A percentile compares a stretch with the other conserved stretches of the same genome.
Evolutionary conservation across 2,329 filamentous ascomycete species (phyloP).

Genomic region (Ceratocystiopsis minuta): DNA sequence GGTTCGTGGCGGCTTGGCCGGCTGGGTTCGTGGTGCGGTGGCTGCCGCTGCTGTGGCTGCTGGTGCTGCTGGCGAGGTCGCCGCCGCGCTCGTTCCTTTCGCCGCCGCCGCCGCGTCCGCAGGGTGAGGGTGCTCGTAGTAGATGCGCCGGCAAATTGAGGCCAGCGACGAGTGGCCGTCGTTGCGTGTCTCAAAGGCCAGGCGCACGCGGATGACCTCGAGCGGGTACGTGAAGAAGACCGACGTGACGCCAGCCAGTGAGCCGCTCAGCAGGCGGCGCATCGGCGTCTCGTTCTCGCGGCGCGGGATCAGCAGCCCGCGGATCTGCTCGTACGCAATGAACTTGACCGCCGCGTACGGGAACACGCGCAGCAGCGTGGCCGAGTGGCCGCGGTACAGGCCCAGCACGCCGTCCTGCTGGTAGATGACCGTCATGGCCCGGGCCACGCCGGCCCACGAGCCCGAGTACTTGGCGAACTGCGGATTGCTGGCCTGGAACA

Average conservation of each 20-base stretch:
- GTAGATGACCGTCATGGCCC: slow-evolving; percentile 73
- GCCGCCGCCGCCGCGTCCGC: slow-evolving; percentile 17
- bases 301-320: slow-evolving; percentile 54
- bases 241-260: slow-evolving; percentile 65
- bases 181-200: slow-evolving; percentile 83
- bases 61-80: slow-evolving; percentile 14
- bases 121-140: slow-evolving; percentile 48
- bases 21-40: slow-evolving; percentile 26
- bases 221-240: slow-evolving; percentile 95
- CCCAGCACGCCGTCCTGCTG: slow-evolving; percentile 53
- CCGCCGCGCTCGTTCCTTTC: no score
- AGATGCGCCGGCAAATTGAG: slow-evolving; percentile 74
- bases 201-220: slow-evolving; percentile 77
- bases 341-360: slow-evolving; percentile 98
- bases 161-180: slow-evolving; percentile 50
- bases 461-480: slow-evolving; percentile 86
- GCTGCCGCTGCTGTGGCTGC: slow-evolving; percentile 16
- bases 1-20: slow-evolving; percentile 38
- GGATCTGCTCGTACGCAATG: slow-evolving; percentile 90
- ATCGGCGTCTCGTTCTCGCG: slow-evolving; percentile 61
- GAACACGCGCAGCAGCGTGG: slow-evolving; percentile 84
- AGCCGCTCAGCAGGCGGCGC: slow-evolving; percentile 56
- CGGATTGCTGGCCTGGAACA: slow-evolving; percentile 90
- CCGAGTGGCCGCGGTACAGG: slow-evolving; percentile 85
- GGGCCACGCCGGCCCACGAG: slow-evolving; percentile 69